Percentiles rank a stretch among this genome's conserved stretches.
phyloP scores from a whole-genome alignment of 495 filamentous ascomycete genomes.

The Neurospora terricola region DNA sequence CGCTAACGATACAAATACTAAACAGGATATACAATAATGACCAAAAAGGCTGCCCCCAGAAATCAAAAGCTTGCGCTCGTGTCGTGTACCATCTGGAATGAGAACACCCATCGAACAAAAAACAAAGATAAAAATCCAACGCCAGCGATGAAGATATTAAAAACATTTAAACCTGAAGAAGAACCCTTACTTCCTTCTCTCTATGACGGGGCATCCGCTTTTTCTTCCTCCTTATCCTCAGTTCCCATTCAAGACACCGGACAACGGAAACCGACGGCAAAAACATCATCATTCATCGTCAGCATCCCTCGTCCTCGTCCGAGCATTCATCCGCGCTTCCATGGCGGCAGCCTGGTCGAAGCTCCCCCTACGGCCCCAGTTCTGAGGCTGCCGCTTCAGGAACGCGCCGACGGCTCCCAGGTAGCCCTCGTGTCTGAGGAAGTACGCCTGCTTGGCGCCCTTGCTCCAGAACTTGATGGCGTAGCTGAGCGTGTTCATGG shows the following conservation, averaged over 20 bases:
- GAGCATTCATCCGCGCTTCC: constrained; percentile 6
- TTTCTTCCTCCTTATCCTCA: neutral
- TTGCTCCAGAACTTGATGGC: constrained; percentile 97
- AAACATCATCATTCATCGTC: neutral
- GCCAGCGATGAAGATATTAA: neutral
- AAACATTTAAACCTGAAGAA: neutral
- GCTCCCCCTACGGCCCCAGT: constrained; percentile 84
- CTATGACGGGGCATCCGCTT: neutral
- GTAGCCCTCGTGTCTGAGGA: constrained; percentile 92
- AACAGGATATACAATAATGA: neutral
- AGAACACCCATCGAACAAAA: neutral
- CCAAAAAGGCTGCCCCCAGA: neutral
- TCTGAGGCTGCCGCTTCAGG: constrained; percentile 75
- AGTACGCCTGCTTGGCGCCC: constrained; percentile 89
- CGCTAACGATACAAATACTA: neutral
- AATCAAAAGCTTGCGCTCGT: neutral
- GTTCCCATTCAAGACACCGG: neutral
- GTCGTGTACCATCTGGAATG: neutral
- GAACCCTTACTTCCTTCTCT: neutral
- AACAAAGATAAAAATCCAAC: neutral
- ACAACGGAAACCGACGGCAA: neutral
- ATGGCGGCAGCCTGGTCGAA: constrained; percentile 31
- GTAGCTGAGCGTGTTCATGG: constrained; percentile 92
- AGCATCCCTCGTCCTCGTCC: neutral
- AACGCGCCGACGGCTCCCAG: constrained; percentile 95